Evolutionary conservation across 2,329 filamentous ascomycete genomes (phyloP).

Genomic region (Chrysosporium queenslandicum): DNA sequence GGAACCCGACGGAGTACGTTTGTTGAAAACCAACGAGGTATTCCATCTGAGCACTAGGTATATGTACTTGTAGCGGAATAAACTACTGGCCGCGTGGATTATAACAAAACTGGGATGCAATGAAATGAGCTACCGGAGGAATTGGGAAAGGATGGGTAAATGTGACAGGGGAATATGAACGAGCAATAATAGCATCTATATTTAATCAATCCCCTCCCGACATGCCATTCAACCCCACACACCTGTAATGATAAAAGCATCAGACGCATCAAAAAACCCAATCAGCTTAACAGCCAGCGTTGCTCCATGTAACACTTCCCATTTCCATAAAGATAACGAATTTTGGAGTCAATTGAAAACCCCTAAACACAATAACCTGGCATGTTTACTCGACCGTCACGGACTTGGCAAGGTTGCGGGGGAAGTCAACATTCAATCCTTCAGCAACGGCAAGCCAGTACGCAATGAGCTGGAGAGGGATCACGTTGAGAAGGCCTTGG

Average conservation of each 20-base stretch:
- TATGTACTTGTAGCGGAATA: too few species aligned
- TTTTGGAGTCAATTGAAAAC: neutral
- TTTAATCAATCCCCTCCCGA: neutral
- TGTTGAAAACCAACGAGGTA: too few species aligned
- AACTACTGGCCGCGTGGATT: too few species aligned
- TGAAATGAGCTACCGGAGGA: too few species aligned
- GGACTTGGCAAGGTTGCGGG: slow-evolving; percentile 95
- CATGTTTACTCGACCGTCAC: slow-evolving; percentile 87
- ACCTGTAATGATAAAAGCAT: neutral
- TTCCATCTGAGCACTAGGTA: too few species aligned
- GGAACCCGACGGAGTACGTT: too few species aligned
- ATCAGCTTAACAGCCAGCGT: neutral
- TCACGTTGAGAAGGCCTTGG: slow-evolving; percentile 94
- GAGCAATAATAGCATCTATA: neutral
- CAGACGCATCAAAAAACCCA: neutral
- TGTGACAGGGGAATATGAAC: neutral
- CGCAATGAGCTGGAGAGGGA: slow-evolving; percentile 92
- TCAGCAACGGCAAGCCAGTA: slow-evolving; percentile 98
- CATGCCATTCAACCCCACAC: neutral
- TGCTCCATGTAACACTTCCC: neutral
- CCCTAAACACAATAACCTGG: neutral
- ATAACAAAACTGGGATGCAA: too few species aligned
- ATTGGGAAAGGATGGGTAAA: too few species aligned
- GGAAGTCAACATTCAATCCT: slow-evolving; percentile 96
- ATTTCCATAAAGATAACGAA: neutral